phyloP scores from a whole-genome alignment of 352 stramenopile species.

The Pythium diclinum region DNA sequence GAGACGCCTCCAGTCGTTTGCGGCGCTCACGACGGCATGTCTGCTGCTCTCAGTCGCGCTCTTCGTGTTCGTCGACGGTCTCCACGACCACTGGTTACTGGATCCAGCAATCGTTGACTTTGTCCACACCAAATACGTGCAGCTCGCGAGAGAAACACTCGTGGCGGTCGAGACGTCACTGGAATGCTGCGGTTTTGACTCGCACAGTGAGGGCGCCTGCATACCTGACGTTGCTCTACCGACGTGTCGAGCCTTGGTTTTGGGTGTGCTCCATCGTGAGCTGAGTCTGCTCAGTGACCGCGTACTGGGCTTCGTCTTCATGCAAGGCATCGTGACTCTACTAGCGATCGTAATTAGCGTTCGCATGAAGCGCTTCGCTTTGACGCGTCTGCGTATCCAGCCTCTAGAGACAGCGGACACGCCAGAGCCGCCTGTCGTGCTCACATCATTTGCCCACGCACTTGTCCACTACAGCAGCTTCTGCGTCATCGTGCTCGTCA shows the following conservation, averaged over 20 bases:
- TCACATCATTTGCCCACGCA: constrained; percentile 16
- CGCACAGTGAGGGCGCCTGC: constrained; percentile 19
- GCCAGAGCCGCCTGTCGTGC: not conserved
- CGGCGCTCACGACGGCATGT: constrained; percentile 3
- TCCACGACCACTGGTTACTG: constrained; percentile 24
- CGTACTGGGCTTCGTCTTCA: not conserved
- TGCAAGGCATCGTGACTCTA: constrained; percentile 9
- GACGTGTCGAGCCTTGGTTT: constrained; percentile 19
- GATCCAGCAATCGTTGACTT: constrained; percentile 23
- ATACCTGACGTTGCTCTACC: not conserved
- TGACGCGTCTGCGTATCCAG: not conserved
- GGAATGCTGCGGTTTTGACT: constrained; percentile 33
- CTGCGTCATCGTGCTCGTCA: constrained; percentile 24
- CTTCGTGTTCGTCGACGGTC: constrained; percentile 7
- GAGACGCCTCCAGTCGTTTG: constrained; percentile 14
- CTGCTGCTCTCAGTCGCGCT: constrained; percentile 9
- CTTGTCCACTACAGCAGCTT: constrained; percentile 19
- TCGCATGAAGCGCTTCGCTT: constrained; percentile 13
- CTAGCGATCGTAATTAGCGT: constrained; percentile 1
- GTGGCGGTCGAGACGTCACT: constrained; percentile 29
- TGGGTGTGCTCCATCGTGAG: constrained; percentile 16
- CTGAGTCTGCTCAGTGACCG: constrained; percentile 3
- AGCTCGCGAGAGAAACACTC: constrained; percentile 22
- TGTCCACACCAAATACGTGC: constrained; percentile 20
- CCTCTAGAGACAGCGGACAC: not conserved